Evolutionary conservation across 805 yeast genomes (phyloP).

Genomic region (Wickerhamomyces tratensis): DNA sequence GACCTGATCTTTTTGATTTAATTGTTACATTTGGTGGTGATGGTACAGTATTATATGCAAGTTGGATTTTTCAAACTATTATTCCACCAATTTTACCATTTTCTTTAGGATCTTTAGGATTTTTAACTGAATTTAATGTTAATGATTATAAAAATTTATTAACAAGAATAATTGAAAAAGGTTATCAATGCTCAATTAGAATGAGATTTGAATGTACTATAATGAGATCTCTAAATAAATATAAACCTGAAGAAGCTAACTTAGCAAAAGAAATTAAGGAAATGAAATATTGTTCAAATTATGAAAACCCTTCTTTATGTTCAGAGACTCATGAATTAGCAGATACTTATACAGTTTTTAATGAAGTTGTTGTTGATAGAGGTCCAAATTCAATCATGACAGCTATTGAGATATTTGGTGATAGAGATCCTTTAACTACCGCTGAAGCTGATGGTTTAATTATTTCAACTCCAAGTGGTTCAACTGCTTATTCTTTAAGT

Average conservation of each 20-base stretch:
- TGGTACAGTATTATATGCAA: conserved; percentile 60
- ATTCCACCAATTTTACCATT: conserved; percentile 63
- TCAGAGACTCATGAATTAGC: conserved; percentile 19
- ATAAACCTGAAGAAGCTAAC: conserved; percentile 6
- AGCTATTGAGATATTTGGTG: conserved; percentile 39
- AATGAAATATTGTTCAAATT: conserved; percentile 12
- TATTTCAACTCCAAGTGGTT: conserved; percentile 60
- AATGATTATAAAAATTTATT: conserved; percentile 25
- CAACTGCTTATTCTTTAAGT: conserved; percentile 46
- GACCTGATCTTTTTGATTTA: conserved; percentile 37
- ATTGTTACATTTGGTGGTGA: conserved; percentile 64
- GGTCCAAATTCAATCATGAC: conserved; percentile 44
- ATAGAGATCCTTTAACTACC: conserved; percentile 41
- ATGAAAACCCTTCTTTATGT: conserved; percentile 11
- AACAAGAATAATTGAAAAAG: conserved; percentile 26
- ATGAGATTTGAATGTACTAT: conserved; percentile 43
- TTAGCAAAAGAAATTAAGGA: conserved; percentile 17
- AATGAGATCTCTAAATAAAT: conserved; percentile 22
- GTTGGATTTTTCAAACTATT: conserved; percentile 44
- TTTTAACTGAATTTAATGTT: conserved; percentile 45
- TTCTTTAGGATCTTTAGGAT: conserved; percentile 59
- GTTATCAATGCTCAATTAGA: conserved; percentile 37
- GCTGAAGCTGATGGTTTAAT: conserved; percentile 62
- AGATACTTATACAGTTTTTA: conserved; percentile 31
- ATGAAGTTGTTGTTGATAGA: conserved; percentile 42